Evolutionary conservation across 2,329 filamentous ascomycete genomes (phyloP), one percentile per base, ranked within the genome.

Genomic region (Blumeria hordei): DNA sequence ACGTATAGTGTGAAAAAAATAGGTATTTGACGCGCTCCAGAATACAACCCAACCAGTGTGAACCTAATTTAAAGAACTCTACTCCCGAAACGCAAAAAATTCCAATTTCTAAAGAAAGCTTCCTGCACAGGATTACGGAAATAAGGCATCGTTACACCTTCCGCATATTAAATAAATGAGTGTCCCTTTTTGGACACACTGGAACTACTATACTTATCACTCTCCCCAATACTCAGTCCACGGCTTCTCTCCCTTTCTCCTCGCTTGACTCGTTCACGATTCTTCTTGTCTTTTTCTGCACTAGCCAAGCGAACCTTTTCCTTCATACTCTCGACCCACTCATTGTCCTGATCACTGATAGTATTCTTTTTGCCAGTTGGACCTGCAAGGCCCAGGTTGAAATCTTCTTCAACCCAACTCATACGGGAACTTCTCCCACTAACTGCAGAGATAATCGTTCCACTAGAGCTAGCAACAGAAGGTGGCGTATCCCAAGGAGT

Each of bases 281-380:
- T 57, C 57, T 65, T 67, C 59, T 64, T 67, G 58, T 68, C 68
- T 62, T 70, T 69, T 65, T 79, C 79, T 55, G 76, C 76, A 63
- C 81, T 85, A 57, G 79, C 83, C 50, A 80, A 74, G 57, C 82
- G 76, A 43, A 88, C 85, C 64, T 85, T 83, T 63, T 85, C 82
- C 69, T 87, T 82, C 70, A 92, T 83, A 58, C 80, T 85, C 66
- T 88, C 82, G 9, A 92, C 83, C 85, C 85, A 92, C 41, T 81
- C 79, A 56, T 78, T 73, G 63, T 82, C 85, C 67, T 88, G 81
- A 55, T 81, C 78, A 55, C 79, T 84, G 69, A 79, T 83, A 64
- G 73, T 76, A 7, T 77, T 74, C 59, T 75, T 76, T 66, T 77
- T 82, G 37, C 74, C 72, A 50, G 75, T 77, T 1, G 83, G 83